phyloP scores from a whole-genome alignment of 495 filamentous ascomycete species.

The Aspergillus asperescens region DNA sequence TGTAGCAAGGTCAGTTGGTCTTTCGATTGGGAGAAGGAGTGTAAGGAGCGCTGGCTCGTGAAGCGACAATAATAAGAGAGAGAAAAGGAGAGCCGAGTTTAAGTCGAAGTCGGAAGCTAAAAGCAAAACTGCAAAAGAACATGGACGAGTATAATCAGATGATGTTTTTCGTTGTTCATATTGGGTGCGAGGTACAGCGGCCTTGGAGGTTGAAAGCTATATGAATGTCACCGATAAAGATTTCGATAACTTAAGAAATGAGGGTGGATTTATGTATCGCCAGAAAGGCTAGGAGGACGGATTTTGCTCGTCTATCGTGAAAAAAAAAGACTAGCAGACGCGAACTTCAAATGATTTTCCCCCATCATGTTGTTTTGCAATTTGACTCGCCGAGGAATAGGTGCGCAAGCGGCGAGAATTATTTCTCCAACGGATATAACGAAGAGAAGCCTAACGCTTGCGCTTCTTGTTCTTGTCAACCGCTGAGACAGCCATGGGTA shows the following conservation, averaged over 20 bases:
- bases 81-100: background rate
- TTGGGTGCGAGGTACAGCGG: background rate
- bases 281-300: conserved; percentile 1
- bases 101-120: background rate
- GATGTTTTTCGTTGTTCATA: background rate
- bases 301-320: conserved; percentile 12
- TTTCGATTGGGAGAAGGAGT: conserved; percentile 7
- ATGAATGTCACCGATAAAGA: conserved; percentile 4
- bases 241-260: conserved; percentile 3
- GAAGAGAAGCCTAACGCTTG: conserved; percentile 50
- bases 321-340: conserved; percentile 9
- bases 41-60: conserved; percentile 14
- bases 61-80: background rate
- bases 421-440: background rate
- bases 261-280: conserved; percentile 3
- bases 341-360: background rate
- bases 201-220: conserved; percentile 1
- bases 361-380: background rate
- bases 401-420: background rate
- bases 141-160: background rate
- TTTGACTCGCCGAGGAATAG: background rate
- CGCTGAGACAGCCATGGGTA: conserved; percentile 27
- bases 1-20: conserved; percentile 6
- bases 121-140: conserved; percentile 3
- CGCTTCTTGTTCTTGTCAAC: conserved; percentile 66